Conservation (phyloP, 2,329 filamentous ascomycete species). For the Gnomoniopsis sp. region DNA sequence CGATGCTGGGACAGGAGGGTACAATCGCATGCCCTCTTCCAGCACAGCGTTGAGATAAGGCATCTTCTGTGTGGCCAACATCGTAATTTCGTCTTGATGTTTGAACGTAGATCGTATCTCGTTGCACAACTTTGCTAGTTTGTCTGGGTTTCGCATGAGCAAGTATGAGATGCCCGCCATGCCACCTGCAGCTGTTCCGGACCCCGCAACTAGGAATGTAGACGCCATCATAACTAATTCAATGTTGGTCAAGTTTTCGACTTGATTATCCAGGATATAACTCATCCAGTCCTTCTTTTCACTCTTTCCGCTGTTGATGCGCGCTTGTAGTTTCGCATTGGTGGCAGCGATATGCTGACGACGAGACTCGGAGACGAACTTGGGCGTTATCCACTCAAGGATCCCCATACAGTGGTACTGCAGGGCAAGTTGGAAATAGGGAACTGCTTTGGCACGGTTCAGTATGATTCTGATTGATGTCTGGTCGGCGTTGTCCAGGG, state of each 20-base stretch:
- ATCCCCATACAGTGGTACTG: neutral
- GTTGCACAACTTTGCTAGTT: conserved; percentile 19
- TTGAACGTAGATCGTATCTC: conserved; percentile 28
- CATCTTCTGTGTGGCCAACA: conserved; percentile 22
- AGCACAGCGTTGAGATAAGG: conserved; percentile 31
- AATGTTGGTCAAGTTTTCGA: conserved; percentile 17
- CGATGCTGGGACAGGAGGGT: conserved; percentile 24
- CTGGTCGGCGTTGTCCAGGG: conserved; percentile 6
- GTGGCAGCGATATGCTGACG: neutral
- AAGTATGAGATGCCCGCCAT: conserved; percentile 28
- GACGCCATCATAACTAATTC: conserved; percentile 20
- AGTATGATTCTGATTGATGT: conserved; percentile 2
- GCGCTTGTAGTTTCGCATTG: conserved; percentile 4
- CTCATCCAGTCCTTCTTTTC: conserved; percentile 18
- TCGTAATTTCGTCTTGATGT: conserved; percentile 25
- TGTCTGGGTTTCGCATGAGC: conserved; percentile 26
- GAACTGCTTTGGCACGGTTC: conserved; percentile 1
- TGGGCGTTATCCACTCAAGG: neutral
- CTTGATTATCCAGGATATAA: conserved; percentile 20
- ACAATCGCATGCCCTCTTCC: conserved; percentile 27
- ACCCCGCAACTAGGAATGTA: conserved; percentile 39
- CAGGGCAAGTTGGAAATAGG: neutral
- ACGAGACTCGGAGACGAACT: conserved; percentile 2
- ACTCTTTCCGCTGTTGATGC: conserved; percentile 9
- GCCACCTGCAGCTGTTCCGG: conserved; percentile 46